Conservation (phyloP, 768 basidiomycete species). For the Rhodocollybia butyracea region DNA sequence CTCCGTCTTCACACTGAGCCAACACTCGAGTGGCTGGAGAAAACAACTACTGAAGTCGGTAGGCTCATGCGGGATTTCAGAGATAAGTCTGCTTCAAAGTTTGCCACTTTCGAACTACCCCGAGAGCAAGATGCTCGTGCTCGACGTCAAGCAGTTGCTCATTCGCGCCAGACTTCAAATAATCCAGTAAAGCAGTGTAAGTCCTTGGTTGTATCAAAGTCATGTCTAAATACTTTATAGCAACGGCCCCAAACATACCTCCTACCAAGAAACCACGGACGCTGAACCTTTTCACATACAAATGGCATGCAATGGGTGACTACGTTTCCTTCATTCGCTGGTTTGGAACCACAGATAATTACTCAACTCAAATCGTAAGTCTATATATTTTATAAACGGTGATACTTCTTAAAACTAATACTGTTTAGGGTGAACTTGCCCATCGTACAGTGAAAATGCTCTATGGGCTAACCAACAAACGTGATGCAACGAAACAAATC, state of each 20-base stretch:
- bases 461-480: constrained; percentile 28
- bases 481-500: constrained; percentile 19
- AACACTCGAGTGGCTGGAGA: no score
- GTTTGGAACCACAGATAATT: constrained; percentile 33
- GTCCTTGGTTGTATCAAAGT: no score
- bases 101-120: constrained; percentile 4
- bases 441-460: constrained; percentile 30
- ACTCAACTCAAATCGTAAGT: constrained; percentile 32
- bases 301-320: constrained; percentile 31
- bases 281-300: constrained; percentile 30
- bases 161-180: no score
- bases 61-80: constrained; percentile 1
- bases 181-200: no score
- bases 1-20: no score
- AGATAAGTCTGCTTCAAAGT: background rate
- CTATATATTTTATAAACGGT: no score
- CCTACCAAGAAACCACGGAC: constrained; percentile 7
- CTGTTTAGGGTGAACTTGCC: constrained; percentile 33
- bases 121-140: constrained; percentile 7
- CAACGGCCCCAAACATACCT: no score
- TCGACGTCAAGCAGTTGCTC: no score
- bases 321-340: constrained; percentile 20
- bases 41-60: constrained; percentile 9
- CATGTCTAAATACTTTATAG: no score
- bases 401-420: no score